Evolutionary conservation across 768 basidiomycete species (phyloP).

Genomic region (Gelatoporia subvermispora): DNA sequence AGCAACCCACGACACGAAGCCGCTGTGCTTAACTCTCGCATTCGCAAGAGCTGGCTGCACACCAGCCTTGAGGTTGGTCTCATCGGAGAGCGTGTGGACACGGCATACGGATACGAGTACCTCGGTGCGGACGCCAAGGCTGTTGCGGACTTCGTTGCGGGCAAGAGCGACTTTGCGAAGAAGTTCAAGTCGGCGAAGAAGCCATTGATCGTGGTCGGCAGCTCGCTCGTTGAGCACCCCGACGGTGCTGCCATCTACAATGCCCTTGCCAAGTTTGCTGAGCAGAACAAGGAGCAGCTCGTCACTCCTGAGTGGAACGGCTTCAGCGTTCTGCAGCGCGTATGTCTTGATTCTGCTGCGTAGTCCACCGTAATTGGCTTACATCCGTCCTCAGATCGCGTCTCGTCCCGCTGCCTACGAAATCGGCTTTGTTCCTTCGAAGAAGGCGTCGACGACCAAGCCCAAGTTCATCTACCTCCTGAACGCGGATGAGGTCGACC

Average conservation of each 20-base stretch:
- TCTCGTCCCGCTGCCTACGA: constrained; percentile 95
- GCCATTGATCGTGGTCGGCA: constrained; percentile 91
- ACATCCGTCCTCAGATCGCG: constrained; percentile 51
- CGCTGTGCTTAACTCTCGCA: constrained; percentile 93
- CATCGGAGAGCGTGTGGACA: constrained; percentile 88
- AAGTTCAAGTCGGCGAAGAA: constrained; percentile 88
- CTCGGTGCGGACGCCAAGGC: constrained; percentile 75
- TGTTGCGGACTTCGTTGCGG: constrained; percentile 69
- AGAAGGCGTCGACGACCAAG: constrained; percentile 64
- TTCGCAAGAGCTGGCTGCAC: constrained; percentile 92
- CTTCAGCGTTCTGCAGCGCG: constrained; percentile 87
- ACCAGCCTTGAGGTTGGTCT: constrained; percentile 81
- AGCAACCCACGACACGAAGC: constrained; percentile 98
- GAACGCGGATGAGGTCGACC: constrained; percentile 92
- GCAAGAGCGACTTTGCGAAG: constrained; percentile 74
- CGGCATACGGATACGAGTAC: constrained; percentile 90
- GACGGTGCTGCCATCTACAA: constrained; percentile 79
- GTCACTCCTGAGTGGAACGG: constrained; percentile 94
- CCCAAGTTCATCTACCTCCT: constrained; percentile 97
- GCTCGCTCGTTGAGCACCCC: constrained; percentile 76
- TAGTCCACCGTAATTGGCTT: constrained; percentile 1
- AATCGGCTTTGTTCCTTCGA: constrained; percentile 85
- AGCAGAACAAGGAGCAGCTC: constrained; percentile 68
- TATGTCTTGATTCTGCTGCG: constrained; percentile 34
- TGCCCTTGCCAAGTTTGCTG: constrained; percentile 73